phyloP scores from a whole-genome alignment of 495 filamentous ascomycete genomes.

The Hypoxylon trugodes region DNA sequence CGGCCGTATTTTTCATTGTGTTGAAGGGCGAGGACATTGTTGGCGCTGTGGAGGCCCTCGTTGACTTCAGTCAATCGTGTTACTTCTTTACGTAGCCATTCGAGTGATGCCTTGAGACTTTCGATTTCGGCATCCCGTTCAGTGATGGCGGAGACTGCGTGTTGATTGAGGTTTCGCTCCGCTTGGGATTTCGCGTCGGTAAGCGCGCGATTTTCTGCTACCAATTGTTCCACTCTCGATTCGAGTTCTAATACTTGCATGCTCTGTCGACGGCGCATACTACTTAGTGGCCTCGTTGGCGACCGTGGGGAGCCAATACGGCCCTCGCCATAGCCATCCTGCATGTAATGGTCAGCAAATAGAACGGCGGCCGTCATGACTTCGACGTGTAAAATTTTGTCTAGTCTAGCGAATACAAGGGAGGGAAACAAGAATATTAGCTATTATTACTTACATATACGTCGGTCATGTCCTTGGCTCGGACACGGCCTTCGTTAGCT shows the following conservation, averaged over 20 bases:
- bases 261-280: slow-evolving; percentile 92
- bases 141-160: slow-evolving; percentile 58
- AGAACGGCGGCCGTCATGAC: slow-evolving; percentile 20
- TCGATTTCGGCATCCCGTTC: slow-evolving; percentile 83
- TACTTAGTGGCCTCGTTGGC: slow-evolving; percentile 94
- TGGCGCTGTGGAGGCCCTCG: slow-evolving; percentile 73
- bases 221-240: slow-evolving; percentile 76
- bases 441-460: slow-evolving; percentile 79
- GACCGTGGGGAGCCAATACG: slow-evolving; percentile 86
- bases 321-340: slow-evolving; percentile 96
- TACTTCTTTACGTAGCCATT: slow-evolving; percentile 82
- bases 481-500: slow-evolving; percentile 86
- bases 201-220: slow-evolving; percentile 81
- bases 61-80: slow-evolving; percentile 76
- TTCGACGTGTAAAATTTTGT: not conserved
- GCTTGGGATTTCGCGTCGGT: slow-evolving; percentile 74
- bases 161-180: slow-evolving; percentile 60
- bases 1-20: slow-evolving; percentile 69
- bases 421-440: slow-evolving; percentile 21
- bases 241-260: slow-evolving; percentile 92
- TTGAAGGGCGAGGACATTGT: slow-evolving; percentile 70
- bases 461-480: slow-evolving; percentile 85
- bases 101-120: slow-evolving; percentile 76
- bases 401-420: not conserved
- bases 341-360: slow-evolving; percentile 35